Conservation (phyloP, 2,329 filamentous ascomycete species). For the Tolypocladium guangdongense region DNA sequence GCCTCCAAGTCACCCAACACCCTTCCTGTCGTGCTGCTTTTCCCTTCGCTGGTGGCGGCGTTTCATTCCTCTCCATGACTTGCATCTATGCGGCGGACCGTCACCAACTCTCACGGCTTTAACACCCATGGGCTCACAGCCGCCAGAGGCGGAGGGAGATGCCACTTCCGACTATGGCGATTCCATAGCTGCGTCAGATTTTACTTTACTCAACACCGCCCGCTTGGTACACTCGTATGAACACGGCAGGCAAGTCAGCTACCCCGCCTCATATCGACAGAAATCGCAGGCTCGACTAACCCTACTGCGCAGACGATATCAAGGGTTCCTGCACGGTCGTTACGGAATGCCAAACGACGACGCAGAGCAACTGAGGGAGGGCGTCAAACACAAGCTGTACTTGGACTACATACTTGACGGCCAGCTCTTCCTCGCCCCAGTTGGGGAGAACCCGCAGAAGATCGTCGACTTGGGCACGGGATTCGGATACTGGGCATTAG, state of each 20-base stretch:
- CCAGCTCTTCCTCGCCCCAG: constrained; percentile 30
- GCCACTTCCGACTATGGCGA: constrained; percentile 29
- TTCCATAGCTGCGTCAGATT: constrained; percentile 26
- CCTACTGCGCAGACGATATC: constrained; percentile 30
- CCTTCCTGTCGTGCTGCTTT: neutral
- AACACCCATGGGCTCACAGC: constrained; percentile 9
- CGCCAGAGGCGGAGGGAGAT: constrained; percentile 14
- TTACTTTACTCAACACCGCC: constrained; percentile 26
- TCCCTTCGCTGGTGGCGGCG: neutral
- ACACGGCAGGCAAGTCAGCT: constrained; percentile 21
- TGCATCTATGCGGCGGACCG: neutral
- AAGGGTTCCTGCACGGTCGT: constrained; percentile 32
- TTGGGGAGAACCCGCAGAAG: constrained; percentile 33
- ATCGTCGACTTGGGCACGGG: constrained; percentile 41
- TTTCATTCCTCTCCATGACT: neutral
- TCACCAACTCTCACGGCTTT: neutral
- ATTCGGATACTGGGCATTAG: constrained; percentile 45
- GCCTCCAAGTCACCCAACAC: neutral
- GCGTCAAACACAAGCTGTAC: constrained; percentile 34
- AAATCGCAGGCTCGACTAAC: neutral
- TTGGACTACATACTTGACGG: constrained; percentile 36
- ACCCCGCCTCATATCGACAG: neutral
- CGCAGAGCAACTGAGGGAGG: constrained; percentile 36
- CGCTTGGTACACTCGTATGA: constrained; percentile 22
- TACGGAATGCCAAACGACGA: constrained; percentile 45